These are phyloP conservation scores for Pterocarpus macrocarpus DNA, from an alignment of 306 rosid species.

Conservation along the genomic window DNA sequence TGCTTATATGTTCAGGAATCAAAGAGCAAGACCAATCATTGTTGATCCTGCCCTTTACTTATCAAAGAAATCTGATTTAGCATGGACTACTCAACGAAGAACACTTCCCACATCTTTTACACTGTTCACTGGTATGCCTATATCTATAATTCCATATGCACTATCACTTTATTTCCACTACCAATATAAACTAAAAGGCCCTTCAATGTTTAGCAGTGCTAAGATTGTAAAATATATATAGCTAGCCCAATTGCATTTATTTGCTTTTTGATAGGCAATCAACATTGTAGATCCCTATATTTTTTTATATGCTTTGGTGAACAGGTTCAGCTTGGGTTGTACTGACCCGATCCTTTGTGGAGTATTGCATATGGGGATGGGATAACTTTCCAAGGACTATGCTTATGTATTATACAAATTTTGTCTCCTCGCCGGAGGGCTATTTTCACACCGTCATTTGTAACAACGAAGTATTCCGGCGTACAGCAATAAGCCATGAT, in stretches of 20 bases:
- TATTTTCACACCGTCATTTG: constrained; percentile 92
- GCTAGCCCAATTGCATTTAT: not conserved
- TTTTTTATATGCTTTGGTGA: constrained; percentile 43
- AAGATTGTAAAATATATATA: constrained; percentile 27
- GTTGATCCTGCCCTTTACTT: constrained; percentile 65
- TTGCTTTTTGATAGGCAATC: not conserved
- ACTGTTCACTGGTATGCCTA: constrained; percentile 77
- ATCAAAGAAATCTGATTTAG: constrained; percentile 79
- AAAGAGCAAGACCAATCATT: constrained; percentile 92
- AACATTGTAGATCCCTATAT: constrained; percentile 30
- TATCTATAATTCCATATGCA: not conserved
- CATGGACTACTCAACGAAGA: constrained; percentile 83
- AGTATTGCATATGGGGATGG: constrained; percentile 98
- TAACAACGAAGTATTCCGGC: constrained; percentile 72
- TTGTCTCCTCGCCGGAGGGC: constrained; percentile 92
- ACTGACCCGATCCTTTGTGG: constrained; percentile 80
- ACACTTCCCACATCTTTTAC: constrained; percentile 78
- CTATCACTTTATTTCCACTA: constrained; percentile 2
- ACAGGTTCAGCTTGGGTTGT: constrained; percentile 98
- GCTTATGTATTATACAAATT: constrained; percentile 90
- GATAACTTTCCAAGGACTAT: constrained; percentile 92
- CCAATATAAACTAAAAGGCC: not conserved
- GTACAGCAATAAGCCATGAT: constrained; percentile 82
- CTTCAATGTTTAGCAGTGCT: constrained; percentile 11
- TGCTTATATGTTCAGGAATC: constrained; percentile 68